phyloP scores from a whole-genome alignment of 805 yeast species.

The Saturnispora halmiae region DNA sequence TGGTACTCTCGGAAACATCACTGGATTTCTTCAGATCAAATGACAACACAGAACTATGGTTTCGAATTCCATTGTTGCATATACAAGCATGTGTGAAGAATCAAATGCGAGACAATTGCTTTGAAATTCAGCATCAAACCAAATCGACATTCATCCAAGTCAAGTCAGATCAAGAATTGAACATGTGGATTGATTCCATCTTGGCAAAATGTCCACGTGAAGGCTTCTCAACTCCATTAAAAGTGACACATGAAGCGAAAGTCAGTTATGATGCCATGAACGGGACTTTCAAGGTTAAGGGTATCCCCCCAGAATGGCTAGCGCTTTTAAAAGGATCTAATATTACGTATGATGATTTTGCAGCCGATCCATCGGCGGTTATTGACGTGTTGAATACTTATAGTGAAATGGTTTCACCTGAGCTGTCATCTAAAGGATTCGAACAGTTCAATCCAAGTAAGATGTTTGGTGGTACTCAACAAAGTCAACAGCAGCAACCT shows the following conservation, averaged over 20 bases:
- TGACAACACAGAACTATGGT: conserved; percentile 37
- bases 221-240: conserved; percentile 82
- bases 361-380: conserved; percentile 55
- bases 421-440: conserved; percentile 14
- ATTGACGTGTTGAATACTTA: conserved; percentile 53
- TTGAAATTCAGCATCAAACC: conserved; percentile 62
- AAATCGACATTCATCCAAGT: conserved; percentile 68
- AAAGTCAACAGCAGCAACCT: conserved; percentile 14
- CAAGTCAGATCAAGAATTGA: conserved; percentile 68
- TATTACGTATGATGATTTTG: conserved; percentile 54
- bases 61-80: conserved; percentile 47
- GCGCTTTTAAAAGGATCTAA: conserved; percentile 47
- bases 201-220: conserved; percentile 60
- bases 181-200: conserved; percentile 87
- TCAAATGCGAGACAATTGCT: conserved; percentile 67
- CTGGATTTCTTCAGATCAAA: conserved; percentile 71
- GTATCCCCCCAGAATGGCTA: conserved; percentile 49
- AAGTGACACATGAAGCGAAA: conserved; percentile 89
- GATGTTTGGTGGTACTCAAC: conserved; percentile 8
- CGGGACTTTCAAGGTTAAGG: conserved; percentile 46
- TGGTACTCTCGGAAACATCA: conserved; percentile 68
- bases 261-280: conserved; percentile 77
- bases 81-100: conserved; percentile 57
- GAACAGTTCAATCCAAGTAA: conserved; percentile 8
- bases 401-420: conserved; percentile 34